phyloP scores from a whole-genome alignment of 371 early-diverging fungal genomes.

The Rhizopus sp. region DNA sequence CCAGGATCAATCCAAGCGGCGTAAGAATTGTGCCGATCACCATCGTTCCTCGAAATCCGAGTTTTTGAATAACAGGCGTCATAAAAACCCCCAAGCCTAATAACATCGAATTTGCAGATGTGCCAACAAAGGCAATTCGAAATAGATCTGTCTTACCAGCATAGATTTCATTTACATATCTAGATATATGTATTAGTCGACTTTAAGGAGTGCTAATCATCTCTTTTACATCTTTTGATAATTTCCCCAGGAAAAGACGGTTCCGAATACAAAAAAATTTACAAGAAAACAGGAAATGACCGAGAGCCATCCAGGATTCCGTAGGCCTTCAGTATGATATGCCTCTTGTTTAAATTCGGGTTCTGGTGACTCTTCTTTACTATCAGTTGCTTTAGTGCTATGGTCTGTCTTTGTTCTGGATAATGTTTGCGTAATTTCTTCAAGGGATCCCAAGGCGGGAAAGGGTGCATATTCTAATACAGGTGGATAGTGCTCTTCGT shows the following conservation, averaged over 20 bases:
- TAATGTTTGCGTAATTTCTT: conserved; percentile 39
- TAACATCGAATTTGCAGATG: conserved; percentile 47
- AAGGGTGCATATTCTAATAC: conserved; percentile 42
- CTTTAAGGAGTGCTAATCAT: not conserved
- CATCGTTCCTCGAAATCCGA: conserved; percentile 63
- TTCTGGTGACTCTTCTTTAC: not conserved
- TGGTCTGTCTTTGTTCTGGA: conserved; percentile 24
- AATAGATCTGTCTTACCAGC: conserved; percentile 32
- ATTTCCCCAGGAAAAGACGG: conserved; percentile 59
- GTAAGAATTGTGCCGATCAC: conserved; percentile 56
- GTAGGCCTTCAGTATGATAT: conserved; percentile 35
- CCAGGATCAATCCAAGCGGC: conserved; percentile 55
- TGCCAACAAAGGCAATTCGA: conserved; percentile 58
- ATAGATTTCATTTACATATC: conserved; percentile 38
- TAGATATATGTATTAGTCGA: conserved; percentile 7
- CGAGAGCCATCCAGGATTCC: conserved; percentile 49
- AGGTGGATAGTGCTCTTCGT: conserved; percentile 23
- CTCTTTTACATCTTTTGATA: conserved; percentile 49
- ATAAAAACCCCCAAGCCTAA: conserved; percentile 59
- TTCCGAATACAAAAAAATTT: conserved; percentile 60
- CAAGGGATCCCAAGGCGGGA: conserved; percentile 33
- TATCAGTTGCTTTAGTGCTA: not conserved
- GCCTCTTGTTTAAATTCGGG: conserved; percentile 17
- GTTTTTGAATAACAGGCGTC: conserved; percentile 58
- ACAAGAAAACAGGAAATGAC: conserved; percentile 57